Evolutionary conservation across 768 basidiomycete species (phyloP).

Genomic region (Paxillus ammoniavirescens): DNA sequence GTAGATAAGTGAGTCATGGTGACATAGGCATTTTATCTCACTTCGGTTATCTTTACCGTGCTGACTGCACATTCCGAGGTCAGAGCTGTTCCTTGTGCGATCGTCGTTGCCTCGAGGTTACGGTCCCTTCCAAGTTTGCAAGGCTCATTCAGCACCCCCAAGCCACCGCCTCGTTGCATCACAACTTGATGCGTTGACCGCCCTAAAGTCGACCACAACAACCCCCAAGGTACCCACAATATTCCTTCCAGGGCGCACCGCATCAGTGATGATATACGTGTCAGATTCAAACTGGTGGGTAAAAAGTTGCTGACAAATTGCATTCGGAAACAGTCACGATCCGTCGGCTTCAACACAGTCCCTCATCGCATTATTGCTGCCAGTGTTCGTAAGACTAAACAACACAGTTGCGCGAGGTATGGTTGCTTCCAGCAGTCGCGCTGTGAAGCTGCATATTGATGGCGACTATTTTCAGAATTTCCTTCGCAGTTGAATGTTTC

Average conservation of each 20-base stretch:
- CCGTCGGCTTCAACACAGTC: too few species aligned
- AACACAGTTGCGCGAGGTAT: not conserved
- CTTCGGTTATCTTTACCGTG: slow-evolving; percentile 1
- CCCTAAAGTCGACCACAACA: not conserved
- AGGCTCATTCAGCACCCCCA: not conserved
- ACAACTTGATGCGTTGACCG: not conserved
- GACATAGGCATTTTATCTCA: not conserved
- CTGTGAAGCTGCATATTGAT: slow-evolving; percentile 22
- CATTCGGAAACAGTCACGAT: not conserved
- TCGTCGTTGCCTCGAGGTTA: not conserved
- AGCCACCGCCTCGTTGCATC: slow-evolving; percentile 17
- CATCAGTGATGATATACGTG: too few species aligned
- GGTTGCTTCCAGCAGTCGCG: slow-evolving; percentile 4
- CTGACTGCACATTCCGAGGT: slow-evolving; percentile 5
- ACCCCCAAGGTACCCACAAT: too few species aligned
- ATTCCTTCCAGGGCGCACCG: too few species aligned
- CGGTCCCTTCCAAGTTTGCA: too few species aligned
- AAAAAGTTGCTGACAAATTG: not conserved
- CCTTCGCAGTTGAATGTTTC: slow-evolving; percentile 24
- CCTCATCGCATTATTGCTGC: not conserved
- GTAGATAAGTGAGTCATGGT: too few species aligned
- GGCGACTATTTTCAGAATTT: slow-evolving; percentile 9
- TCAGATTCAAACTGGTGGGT: not conserved
- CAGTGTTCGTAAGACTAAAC: slow-evolving; percentile 6
- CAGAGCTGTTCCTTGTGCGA: slow-evolving; percentile 8